A percentile compares a stretch with the other conserved stretches of the same genome.
Conservation (phyloP, 1,284 basidiomycete genomes). For the Peniophora sp. region DNA sequence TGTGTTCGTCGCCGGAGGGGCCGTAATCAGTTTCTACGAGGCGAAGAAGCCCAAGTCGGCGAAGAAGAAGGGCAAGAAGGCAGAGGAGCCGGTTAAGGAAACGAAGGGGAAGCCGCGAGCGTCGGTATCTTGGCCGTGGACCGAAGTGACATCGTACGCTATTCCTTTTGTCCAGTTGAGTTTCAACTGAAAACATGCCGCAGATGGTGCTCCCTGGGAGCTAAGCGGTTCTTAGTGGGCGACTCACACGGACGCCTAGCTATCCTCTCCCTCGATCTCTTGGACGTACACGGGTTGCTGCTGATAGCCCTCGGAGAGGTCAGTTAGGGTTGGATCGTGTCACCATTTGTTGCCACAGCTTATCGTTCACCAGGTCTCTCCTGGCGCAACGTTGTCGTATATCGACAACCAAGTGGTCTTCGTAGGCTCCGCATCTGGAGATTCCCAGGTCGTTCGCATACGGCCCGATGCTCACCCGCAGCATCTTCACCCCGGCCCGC, state of each 20-base stretch:
- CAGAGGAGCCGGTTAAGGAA: slow-evolving; percentile 35
- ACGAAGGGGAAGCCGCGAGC: slow-evolving; percentile 46
- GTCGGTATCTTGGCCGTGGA: slow-evolving; percentile 65
- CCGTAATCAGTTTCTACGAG: slow-evolving; percentile 53
- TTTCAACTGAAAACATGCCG: neutral
- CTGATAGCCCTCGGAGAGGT: slow-evolving; percentile 72
- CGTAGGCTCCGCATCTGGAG: slow-evolving; percentile 79
- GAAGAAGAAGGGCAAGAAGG: slow-evolving; percentile 42
- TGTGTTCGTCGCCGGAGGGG: slow-evolving; percentile 64
- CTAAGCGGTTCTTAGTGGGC: slow-evolving; percentile 43
- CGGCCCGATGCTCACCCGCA: slow-evolving; percentile 31
- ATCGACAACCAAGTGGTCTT: slow-evolving; percentile 72
- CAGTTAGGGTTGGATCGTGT: slow-evolving; percentile 11
- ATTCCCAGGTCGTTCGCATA: slow-evolving; percentile 71
- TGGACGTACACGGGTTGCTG: slow-evolving; percentile 39
- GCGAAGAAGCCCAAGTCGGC: slow-evolving; percentile 43
- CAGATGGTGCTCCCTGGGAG: slow-evolving; percentile 37
- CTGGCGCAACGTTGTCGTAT: slow-evolving; percentile 71
- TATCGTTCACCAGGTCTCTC: slow-evolving; percentile 47
- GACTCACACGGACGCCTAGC: slow-evolving; percentile 74
- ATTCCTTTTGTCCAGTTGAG: slow-evolving; percentile 1
- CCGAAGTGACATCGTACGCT: slow-evolving; percentile 54
- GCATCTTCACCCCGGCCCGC: slow-evolving; percentile 12
- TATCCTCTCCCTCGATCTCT: slow-evolving; percentile 49
- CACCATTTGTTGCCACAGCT: neutral